Base-by-base conservation (phyloP, 352 stramenopile genomes). In the Globisporangium takayamanum region DNA sequence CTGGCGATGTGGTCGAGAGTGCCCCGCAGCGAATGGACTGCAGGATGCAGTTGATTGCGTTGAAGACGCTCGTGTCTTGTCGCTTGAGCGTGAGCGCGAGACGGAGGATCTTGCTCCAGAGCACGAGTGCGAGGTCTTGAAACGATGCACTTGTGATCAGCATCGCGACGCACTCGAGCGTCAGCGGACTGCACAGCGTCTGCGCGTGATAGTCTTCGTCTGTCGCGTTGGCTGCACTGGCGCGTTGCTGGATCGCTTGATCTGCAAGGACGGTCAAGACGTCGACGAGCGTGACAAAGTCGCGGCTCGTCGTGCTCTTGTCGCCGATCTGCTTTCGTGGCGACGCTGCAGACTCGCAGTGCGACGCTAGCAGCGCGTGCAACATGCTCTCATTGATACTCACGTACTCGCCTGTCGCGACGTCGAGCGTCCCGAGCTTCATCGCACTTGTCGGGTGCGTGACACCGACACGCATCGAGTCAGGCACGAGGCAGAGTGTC, bases 1-100 rank as follows among this genome's bases (percentile, higher is more conserved):
- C 26, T 36, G 62, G 68, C 53, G 72, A 78, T 44, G 80, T 75
- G 28, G 80, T 42, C 2, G 73, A 63, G 12, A 87, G 51, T 2
- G 70, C 59, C 20, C 78, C 64, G 39, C 77, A 83, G 16, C 77
- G 77, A 57, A 85, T 30, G 14, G 73, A 69, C 62, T 88, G 77
- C 18, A 85, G 56, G 25, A 85, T 47, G 44, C 73, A 78, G 57
- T 85, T 87, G 44, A 85, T 50, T 1, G 60, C 46, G 61, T 82
- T 82, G 58, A 70, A 77, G 14, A 79, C 55, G 30, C 57, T 66
- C 37, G 61, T 64, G 50, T 72, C 76, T 30, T 79, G 67, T n/a
- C 61, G 63, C 56, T 70, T 70, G 52, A 74, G 63, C 8, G 46
- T 37, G 11, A 79, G 53, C 3, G 71, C 60, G 22, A 85, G 52